Evolutionary conservation across 2,329 filamentous ascomycete species (phyloP).

Genomic region (Arthroderma sp.): DNA sequence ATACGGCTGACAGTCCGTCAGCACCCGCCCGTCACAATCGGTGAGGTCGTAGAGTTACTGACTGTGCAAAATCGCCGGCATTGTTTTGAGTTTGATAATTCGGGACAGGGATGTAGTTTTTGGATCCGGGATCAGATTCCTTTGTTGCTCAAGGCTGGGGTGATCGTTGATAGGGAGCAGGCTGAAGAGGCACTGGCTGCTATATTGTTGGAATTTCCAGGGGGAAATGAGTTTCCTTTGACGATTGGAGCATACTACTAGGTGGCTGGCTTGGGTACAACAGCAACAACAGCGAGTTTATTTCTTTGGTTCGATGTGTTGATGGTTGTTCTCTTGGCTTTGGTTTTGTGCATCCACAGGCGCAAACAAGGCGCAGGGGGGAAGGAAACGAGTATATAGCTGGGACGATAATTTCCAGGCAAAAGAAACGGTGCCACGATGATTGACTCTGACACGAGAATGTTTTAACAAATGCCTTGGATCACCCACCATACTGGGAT

Average conservation of each 20-base stretch:
- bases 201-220: conserved; percentile 4
- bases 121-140: conserved; percentile 6
- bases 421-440: no score
- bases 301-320: no score
- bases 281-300: no score
- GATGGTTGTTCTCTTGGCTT: no score
- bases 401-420: no score
- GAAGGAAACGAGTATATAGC: no score
- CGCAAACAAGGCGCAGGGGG: no score
- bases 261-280: neutral
- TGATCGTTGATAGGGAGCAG: conserved; percentile 1
- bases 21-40: neutral
- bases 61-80: conserved; percentile 3
- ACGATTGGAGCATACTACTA: conserved; percentile 4
- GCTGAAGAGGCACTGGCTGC: conserved; percentile 1
- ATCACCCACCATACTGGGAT: no score
- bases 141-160: conserved; percentile 1
- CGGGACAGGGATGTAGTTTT: conserved; percentile 2
- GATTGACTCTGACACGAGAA: no score
- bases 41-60: conserved; percentile 2
- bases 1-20: conserved; percentile 1
- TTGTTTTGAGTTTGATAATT: conserved; percentile 4
- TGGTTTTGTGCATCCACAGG: no score
- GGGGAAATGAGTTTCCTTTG: conserved; percentile 2
- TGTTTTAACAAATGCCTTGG: no score